Base-by-base conservation (phyloP, 2,329 filamentous ascomycete species). In the Emmonsiellopsis sp. region DNA sequence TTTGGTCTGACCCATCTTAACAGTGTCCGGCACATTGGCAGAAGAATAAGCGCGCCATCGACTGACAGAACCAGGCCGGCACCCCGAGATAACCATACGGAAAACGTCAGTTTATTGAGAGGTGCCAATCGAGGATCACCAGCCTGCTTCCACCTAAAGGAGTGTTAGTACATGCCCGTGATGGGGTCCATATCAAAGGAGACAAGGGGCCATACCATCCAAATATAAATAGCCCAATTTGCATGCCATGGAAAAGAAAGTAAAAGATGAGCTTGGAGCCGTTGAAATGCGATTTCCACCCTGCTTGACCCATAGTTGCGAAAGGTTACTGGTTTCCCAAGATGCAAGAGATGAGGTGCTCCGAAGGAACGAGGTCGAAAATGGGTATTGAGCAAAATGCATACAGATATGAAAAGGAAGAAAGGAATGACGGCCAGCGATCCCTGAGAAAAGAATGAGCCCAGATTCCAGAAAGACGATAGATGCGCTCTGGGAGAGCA, bases 1-100 rank as follows among this genome's bases (percentile, higher is more conserved):
- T 94, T 95, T 30, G 93, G 93, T 59, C 93, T 82, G 54, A 97
- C 70, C 66, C 83, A 86, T 68, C 89, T 83, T 67, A 98, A 80
- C 34, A 97, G 75, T 55, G 92, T 97, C 61, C 93, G 81, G 76
- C 92, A 98, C 77, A 98, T 95, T 6, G 93, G 93, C 55, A 98
- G 78, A 31, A 98, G 74, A 63, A 98, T 95, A 59, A 97, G 77
- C 65, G 89, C 86, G 53, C 83, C 84, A 73, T 98, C 91, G 53
- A 95, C 80, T 1, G 85, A 86, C 55, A 98, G 77, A 5, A 88
- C 86, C 41, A 98, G 74, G 63, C 90, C 93, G 51, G 93, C 92
- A 67, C 92, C 93, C 78, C 93, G 84, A 31, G 93, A 97, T 55
- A 96, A 82, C 92, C 92, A 98, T 53, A 98, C 93, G 2, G 92